Base-by-base conservation (phyloP, 768 basidiomycete genomes). In the Lactifluus echinatus region DNA sequence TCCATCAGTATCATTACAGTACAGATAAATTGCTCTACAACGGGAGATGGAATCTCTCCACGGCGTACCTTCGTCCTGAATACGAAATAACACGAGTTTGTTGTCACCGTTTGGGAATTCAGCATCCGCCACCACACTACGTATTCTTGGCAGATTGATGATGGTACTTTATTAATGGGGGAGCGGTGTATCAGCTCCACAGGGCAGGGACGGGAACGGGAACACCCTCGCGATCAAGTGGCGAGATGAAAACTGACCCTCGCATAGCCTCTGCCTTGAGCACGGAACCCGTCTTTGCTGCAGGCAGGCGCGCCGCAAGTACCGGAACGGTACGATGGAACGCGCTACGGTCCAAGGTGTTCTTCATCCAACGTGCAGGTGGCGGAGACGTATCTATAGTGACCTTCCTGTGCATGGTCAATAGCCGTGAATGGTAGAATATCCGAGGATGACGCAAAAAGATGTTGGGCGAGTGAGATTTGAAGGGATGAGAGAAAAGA, bases 321-420 rank as follows among this genome's bases (percentile, higher is more conserved):
- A 93, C 77, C 7, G 81, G 74, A 8, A 94, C 64, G 0, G 78
- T 75, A 68, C 81, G 85, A 24, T 68, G 76, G 66, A 96, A 96
- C 7, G 74, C 78, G 59, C 69, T 65, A 58, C 77, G 79, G 71
- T 92, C 82, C n/a, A 92, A 69, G 42, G 69, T 68, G 29, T 76
- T 72, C 49, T 70, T 71, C 66, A 80, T 77, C 58, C 78, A 79
- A 44, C 74, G 73, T 55, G 80, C 79, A 23, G 72, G 48, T 3
- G 84, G 82, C 10, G 79, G 77, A 31, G 73, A 69, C 15, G 65
- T 64, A 60, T 75, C 66, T 42, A 66, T 61, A 1, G 50, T 44
- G 17, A 53, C 11, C 14, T 51, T 50, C 11, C 50, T 33, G n/a
- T 48, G 51, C 56, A 59, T 49, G 33, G 4, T 36, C n/a, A 34